Base-by-base conservation (phyloP, 495 filamentous ascomycete species). In the Melanomma pulvis-pyrius region DNA sequence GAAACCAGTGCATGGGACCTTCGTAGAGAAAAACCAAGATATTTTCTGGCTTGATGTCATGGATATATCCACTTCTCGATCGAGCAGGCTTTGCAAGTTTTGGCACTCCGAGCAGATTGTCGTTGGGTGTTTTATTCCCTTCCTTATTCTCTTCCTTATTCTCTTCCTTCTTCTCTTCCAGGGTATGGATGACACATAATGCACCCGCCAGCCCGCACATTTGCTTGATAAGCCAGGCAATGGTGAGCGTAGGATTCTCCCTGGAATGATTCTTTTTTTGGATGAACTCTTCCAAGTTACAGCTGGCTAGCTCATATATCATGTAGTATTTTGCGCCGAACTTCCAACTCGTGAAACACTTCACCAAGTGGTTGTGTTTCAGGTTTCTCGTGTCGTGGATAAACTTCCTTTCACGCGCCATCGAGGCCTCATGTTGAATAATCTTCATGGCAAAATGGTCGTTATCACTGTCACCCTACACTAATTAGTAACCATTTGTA, bases 41-140 rank as follows among this genome's bases (percentile, higher is more conserved):
- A 51, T 63, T 63, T 2, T 48, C 61, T 2, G 51, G 61, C 29
- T 63, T 63, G 34, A 63, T 48, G 51, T 63, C 51, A 34, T 63
- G 61, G 19, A 63, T 63, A 28, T 63, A 56, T 6, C 61, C 61
- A 2, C 34, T 56, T 30, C 22, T 63, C n/a, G 17, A 44, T 2
- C 17, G 39, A 44, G n/a, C 17, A 17, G 22, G 4, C 15, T 11
- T 13, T 29, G 13, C 5, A 6, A 13, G 6, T 13, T 9, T 29
- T 1, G 50, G 50, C 11, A 63, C 48, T 13, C 22, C 25, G 12
- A 63, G 32, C 5, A 13, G 47, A 0, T 17, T 46, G 28, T 41
- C 29, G 1, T 36, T 50, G 17, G 58, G 13, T 2, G 21, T 3
- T n/a, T n/a, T n/a, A n/a, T n/a, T n/a, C n/a, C n/a, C n/a, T n/a